phyloP scores from a whole-genome alignment of 2,329 filamentous ascomycete genomes.

The Colletotrichum acutatum region DNA sequence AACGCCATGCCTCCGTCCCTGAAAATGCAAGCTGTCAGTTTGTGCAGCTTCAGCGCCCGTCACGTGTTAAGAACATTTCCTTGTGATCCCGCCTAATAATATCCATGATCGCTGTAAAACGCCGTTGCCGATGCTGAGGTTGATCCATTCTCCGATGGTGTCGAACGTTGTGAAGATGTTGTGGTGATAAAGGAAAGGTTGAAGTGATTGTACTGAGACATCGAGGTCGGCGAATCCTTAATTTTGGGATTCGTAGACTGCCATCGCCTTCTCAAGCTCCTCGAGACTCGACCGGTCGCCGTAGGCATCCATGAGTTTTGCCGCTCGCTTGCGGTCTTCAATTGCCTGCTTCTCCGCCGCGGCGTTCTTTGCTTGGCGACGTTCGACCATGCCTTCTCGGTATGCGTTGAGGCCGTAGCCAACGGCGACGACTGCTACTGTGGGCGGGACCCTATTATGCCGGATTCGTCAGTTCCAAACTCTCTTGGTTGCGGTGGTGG shows the following conservation, averaged over 20 bases:
- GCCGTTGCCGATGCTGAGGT: conserved; percentile 21
- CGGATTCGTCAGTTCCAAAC: conserved; percentile 3
- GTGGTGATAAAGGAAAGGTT: background rate
- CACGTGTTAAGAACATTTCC: background rate
- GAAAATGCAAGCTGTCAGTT: conserved; percentile 5
- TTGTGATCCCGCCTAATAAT: background rate
- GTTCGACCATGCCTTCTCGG: conserved; percentile 42
- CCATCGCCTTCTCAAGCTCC: conserved; percentile 59
- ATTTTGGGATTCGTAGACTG: conserved; percentile 53
- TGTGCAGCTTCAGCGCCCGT: conserved; percentile 3
- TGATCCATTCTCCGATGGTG: background rate
- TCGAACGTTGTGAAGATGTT: background rate
- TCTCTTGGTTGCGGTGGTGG: background rate
- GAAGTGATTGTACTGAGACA: background rate
- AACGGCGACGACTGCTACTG: conserved; percentile 44
- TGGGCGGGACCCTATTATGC: conserved; percentile 44
- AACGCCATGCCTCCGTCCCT: conserved; percentile 13
- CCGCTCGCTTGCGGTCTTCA: conserved; percentile 50
- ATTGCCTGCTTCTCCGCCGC: conserved; percentile 47
- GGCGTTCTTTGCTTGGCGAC: conserved; percentile 41
- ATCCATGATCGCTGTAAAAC: conserved; percentile 1
- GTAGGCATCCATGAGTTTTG: conserved; percentile 60
- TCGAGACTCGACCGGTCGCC: conserved; percentile 60
- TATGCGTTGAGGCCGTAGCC: conserved; percentile 50
- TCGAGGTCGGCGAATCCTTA: background rate